phyloP scores from a whole-genome alignment of 257 asterid species.

The Osmanthus fragrans region DNA sequence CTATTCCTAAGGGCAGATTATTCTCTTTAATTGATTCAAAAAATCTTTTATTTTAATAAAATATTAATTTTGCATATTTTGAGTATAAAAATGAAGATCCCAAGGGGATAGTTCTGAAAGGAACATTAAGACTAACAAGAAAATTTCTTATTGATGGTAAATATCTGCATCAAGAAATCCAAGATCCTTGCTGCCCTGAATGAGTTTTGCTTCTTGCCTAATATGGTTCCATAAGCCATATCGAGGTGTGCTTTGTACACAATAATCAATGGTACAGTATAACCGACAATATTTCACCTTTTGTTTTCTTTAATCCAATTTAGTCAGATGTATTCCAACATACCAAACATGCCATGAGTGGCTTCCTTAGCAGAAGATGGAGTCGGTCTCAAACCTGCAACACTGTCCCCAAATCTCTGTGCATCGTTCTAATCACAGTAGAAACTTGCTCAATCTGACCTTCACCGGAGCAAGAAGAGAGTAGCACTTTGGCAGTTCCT shows the following conservation, averaged over 20 bases:
- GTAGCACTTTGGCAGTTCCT: constrained; percentile 81
- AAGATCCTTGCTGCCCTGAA: too few species aligned
- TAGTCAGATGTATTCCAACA: too few species aligned
- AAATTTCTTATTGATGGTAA: not conserved
- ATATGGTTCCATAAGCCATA: not conserved
- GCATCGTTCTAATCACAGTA: constrained; percentile 67
- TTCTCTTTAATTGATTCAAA: not conserved
- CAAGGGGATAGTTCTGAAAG: not conserved
- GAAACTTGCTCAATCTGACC: constrained; percentile 78
- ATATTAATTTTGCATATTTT: too few species aligned
- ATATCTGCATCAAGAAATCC: not conserved
- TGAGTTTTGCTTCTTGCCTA: not conserved
- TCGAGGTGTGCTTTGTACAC: not conserved
- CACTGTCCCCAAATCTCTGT: constrained; percentile 28
- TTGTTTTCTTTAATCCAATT: too few species aligned
- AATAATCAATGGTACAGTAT: not conserved
- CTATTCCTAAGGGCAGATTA: too few species aligned
- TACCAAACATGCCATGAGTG: not conserved
- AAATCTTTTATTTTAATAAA: too few species aligned
- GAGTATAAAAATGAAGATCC: not conserved
- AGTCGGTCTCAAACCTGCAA: constrained; percentile 23
- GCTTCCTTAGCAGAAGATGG: too few species aligned
- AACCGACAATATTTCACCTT: too few species aligned
- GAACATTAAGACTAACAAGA: not conserved
- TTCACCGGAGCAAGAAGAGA: constrained; percentile 65